Percentiles rank a stretch among this genome's conserved stretches.
Evolutionary conservation across 2,329 filamentous ascomycete species (phyloP).

Genomic region (Pseudocercospora cruenta): DNA sequence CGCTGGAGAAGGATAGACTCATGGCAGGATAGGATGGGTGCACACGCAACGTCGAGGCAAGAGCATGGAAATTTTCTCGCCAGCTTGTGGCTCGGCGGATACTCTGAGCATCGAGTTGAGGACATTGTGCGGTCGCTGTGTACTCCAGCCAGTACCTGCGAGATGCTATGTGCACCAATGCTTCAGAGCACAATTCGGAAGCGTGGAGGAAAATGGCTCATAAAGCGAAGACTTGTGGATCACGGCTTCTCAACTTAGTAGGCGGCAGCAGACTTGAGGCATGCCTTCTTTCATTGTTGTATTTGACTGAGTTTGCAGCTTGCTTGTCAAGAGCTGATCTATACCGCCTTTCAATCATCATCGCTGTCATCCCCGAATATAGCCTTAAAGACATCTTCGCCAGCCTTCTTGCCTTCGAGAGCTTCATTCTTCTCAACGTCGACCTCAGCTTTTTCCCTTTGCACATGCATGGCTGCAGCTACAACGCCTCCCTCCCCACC

Average conservation of each 20-base stretch:
- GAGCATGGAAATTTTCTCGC: not conserved
- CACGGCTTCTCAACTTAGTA: not conserved
- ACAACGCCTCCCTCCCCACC: constrained; percentile 8
- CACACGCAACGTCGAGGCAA: not conserved
- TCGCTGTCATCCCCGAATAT: constrained; percentile 81
- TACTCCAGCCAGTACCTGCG: not conserved
- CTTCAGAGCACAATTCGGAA: not conserved
- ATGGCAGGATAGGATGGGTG: not conserved
- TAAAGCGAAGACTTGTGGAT: not conserved
- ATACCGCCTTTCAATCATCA: constrained; percentile 26
- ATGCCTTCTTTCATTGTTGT: too few species aligned
- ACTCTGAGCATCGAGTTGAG: not conserved
- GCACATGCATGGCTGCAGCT: constrained; percentile 20
- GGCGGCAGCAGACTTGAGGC: too few species aligned
- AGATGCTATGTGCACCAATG: not conserved
- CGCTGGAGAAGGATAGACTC: too few species aligned
- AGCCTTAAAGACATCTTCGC: constrained; percentile 83
- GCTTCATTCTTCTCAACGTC: constrained; percentile 79
- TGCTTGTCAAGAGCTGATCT: not conserved
- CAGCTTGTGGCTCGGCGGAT: not conserved
- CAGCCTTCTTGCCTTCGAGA: constrained; percentile 72
- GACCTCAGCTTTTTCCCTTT: constrained; percentile 47
- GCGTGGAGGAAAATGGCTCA: not conserved
- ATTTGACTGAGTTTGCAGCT: not conserved
- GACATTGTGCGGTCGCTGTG: too few species aligned